Conservation (phyloP, 1,284 basidiomycete species). For the Meripilus lineatus region DNA sequence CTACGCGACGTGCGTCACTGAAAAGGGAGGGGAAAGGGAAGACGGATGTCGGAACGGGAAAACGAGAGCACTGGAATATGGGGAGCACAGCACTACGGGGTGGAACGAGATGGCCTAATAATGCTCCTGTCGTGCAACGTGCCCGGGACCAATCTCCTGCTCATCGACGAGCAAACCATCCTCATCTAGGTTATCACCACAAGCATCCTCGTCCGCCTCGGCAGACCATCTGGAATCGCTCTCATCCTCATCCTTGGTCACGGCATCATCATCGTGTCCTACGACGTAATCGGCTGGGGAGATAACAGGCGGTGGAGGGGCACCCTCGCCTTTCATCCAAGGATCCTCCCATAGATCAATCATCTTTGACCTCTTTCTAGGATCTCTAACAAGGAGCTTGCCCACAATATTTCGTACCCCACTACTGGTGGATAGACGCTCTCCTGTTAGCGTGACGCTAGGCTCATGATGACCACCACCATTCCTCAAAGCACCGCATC, state of each 20-base stretch:
- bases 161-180: slow-evolving; percentile 28
- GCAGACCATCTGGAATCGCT: slow-evolving; percentile 2
- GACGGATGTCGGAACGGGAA: too few species aligned
- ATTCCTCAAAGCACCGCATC: too few species aligned
- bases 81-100: too few species aligned
- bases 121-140: slow-evolving; percentile 27
- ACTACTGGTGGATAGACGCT: slow-evolving; percentile 37
- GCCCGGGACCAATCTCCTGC: slow-evolving; percentile 26
- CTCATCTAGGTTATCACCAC: slow-evolving; percentile 18
- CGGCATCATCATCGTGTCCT: not conserved
- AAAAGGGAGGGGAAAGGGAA: too few species aligned
- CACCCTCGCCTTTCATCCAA: slow-evolving; percentile 48
- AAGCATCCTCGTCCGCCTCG: slow-evolving; percentile 12
- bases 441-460: slow-evolving; percentile 14
- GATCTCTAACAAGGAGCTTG: slow-evolving; percentile 65
- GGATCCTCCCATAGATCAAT: slow-evolving; percentile 62
- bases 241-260: slow-evolving; percentile 4
- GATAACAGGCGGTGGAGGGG: slow-evolving; percentile 19
- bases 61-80: too few species aligned
- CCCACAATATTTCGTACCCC: slow-evolving; percentile 53
- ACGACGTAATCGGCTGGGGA: not conserved
- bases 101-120: slow-evolving; percentile 9
- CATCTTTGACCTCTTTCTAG: slow-evolving; percentile 53
- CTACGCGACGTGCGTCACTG: too few species aligned
- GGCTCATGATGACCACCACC: not conserved